Evolutionary conservation across 768 basidiomycete genomes (phyloP), one percentile per base, ranked within the genome.

Genomic region (Termitomyces titanicus): DNA sequence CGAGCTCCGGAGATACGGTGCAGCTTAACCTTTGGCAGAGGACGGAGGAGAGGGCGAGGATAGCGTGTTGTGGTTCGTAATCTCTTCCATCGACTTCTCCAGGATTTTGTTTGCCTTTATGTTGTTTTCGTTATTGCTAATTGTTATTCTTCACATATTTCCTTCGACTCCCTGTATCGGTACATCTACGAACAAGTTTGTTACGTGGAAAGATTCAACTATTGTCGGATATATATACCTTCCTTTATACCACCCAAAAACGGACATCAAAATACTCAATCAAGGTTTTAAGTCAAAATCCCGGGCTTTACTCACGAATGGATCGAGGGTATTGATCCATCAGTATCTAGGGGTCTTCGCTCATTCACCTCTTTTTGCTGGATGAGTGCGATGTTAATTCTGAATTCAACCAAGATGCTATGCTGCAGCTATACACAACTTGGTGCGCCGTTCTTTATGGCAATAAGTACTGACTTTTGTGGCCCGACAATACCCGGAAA

Each of bases 1-100:
- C 68, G 29, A 73, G 67, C 58, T 63, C 56, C 22, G 64, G 60
- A 24, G 72, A 72, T 13, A 77, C 74, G 11, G 72, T 83, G 15
- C 60, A 68, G 5, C 66, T 79, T 12, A 70, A 66, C 10, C 11
- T 57, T 18, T 33, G 20, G 49, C 29, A 44, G 35, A 46, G 24
- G 25, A 24, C 13, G n/a, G 25, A 22, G 9, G 42, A 44, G 40
- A 20, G 50, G 31, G 10, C 48, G 25, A 18, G 56, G 38, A 39
- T 18, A 7, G 22, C 47, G 5, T 62, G 63, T 53, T 62, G 61
- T 51, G 38, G 56, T 33, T 61, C 51, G 8, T 59, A 35, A 59
- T 33, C 31, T n/a, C n/a, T n/a, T 34, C 7, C 15, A 15, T 20
- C 5, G 34, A 5, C 15, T 38, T 20, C 24, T 53, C 17, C 35